Evolutionary conservation across 2,329 filamentous ascomycete species (phyloP).

Genomic region (Sporothrix dimorphospora): DNA sequence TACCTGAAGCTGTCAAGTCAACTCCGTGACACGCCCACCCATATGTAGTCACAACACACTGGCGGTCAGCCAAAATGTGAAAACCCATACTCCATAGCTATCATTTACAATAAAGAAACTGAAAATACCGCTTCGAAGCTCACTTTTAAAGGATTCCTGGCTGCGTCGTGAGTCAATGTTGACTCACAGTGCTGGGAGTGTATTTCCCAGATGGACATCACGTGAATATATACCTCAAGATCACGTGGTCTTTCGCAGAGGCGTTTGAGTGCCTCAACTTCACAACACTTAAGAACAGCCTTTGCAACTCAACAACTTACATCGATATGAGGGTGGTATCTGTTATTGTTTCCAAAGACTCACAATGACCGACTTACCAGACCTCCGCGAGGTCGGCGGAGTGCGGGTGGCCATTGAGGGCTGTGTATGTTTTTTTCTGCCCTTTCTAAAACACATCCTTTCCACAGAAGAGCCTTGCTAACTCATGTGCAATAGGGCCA

Average conservation of each 20-base stretch:
- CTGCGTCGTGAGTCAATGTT: slow-evolving; percentile 14
- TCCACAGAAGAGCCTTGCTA: background rate
- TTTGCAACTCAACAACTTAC: background rate
- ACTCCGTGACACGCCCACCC: background rate
- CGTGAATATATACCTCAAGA: background rate
- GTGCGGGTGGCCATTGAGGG: slow-evolving; percentile 84
- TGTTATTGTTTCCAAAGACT: too few species aligned
- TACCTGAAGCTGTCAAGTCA: background rate
- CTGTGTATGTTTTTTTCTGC: slow-evolving; percentile 62
- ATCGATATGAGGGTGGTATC: background rate
- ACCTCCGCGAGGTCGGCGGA: slow-evolving; percentile 44
- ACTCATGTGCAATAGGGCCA: slow-evolving; percentile 66
- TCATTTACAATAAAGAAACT: background rate
- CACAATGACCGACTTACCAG: slow-evolving; percentile 33
- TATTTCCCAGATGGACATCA: background rate
- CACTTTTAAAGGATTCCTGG: background rate
- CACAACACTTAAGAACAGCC: background rate
- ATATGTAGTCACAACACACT: background rate
- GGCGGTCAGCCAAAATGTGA: background rate
- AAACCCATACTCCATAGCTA: too few species aligned
- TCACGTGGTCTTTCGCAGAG: background rate
- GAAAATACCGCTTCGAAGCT: background rate
- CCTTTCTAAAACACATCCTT: background rate
- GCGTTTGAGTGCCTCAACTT: background rate
- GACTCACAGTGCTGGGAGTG: background rate